Evolutionary conservation across 371 early-diverging fungal genomes (phyloP), one percentile per base, ranked within the genome.

Genomic region (Syncephalastrum contaminatum): DNA sequence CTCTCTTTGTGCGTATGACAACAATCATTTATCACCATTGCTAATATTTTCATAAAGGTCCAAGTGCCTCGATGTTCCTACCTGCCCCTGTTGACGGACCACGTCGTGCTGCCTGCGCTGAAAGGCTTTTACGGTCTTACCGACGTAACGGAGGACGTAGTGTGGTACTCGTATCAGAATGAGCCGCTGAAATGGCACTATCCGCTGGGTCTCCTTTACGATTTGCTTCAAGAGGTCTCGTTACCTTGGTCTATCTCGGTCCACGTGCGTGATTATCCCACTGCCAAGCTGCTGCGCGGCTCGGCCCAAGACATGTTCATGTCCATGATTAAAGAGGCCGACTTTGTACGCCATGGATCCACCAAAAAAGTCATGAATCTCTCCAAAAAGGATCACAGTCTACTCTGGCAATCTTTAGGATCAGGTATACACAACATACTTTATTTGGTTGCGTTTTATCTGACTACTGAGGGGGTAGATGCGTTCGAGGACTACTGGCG

Each of bases 261-360:
- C 1, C 87, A 83, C 58, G 75, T 85, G 52, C 64, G 70, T 43
- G 60, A 75, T 48, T 86, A 85, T 58, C 90, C 90, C 0, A 67
- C 64, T 6, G 82, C 81, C 50, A 77, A 70, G 22, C 47, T 90
- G 27, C 70, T 88, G 50, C 64, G 75, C 42, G 83, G 82, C 36
- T 74, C 75, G 3, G 75, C 81, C 25, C 86, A 81, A 57, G 86
- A 87, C 54, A 84, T 83, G 61, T 90, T 82, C 63, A 90, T 90
- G 89, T 77, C 88, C n/a, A 84, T 86, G 83, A 70, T 88, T 51
- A 90, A 90, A 69, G 88, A 90, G 86, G 87, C 89, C 6, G 92
- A 91, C 62, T 89, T 81, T 62, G 63, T 91, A 25, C 82, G 88
- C 15, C 72, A 83, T 60, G 88, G 87, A 16, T 77, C 75, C 5